Base-by-base conservation (phyloP, 2,329 filamentous ascomycete genomes). In the Colletotrichum sidae region DNA sequence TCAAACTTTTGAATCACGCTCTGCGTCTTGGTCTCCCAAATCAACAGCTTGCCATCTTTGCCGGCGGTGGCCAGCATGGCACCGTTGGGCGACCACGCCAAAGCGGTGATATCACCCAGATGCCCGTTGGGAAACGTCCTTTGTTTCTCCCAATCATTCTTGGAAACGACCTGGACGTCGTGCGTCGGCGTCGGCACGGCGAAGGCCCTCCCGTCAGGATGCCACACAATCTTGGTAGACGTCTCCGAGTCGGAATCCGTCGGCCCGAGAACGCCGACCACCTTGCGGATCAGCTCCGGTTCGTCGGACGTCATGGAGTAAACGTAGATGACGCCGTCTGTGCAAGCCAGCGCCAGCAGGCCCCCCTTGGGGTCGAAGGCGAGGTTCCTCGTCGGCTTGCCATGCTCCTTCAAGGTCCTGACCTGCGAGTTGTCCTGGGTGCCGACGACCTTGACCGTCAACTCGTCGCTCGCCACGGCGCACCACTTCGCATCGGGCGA, bases 71-170 rank as follows among this genome's bases (percentile, higher is more conserved):
- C 93, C 25, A 99, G 83, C 72, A 99, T 83, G 1, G 94, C 92
- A 44, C 96, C 96, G 74, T 99, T 99, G 2, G 94, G 93, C 12
- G 95, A 97, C 96, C 96, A 99, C 41, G 92, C 89, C 41, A 96
- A 80, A 2, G 94, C 92, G 0, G 93, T 97, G 64, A 99, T 90
- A 70, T 96, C 92, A 15, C 90, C 90, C 46, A 89, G 88, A 74
- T 98, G 96, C 0, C 91, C 93, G 37, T 90, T 89, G 12, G 88
- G 81, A 75, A 99, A 99, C 0, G 83, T 80, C 66, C 91, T 87
- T 76, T 98, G 94, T 70, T 91, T 90, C 74, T 94, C 92, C 92
- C 95, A 97, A 75, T 97, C 93, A 56, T 88, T 89, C 67, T 90
- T 89, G n/a, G 95, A 97, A 60, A 97, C 86, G 44, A 97, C 87